Evolutionary conservation across 768 basidiomycete species (phyloP).

Genomic region (Tricholoma furcatifolium): DNA sequence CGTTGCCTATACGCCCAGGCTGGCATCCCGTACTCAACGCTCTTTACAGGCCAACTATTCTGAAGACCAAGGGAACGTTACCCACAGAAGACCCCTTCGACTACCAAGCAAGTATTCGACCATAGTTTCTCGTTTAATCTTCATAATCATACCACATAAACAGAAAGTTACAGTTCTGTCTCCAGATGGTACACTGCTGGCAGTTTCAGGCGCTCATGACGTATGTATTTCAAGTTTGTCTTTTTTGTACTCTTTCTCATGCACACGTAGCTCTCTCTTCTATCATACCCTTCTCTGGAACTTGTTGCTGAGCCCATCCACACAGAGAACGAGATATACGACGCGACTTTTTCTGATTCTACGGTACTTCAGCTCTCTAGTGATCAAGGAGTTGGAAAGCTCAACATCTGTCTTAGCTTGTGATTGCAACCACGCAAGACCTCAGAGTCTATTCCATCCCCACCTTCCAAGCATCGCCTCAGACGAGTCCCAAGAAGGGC

Average conservation of each 20-base stretch:
- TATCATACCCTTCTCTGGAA: constrained; percentile 58
- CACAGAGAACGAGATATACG: constrained; percentile 80
- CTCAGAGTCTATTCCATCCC: constrained; percentile 65
- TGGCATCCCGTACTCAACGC: background rate
- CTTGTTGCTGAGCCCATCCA: constrained; percentile 50
- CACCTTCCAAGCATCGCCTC: constrained; percentile 7
- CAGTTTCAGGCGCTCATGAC: constrained; percentile 70
- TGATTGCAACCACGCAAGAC: constrained; percentile 63
- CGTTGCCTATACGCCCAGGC: constrained; percentile 16
- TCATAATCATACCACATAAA: constrained; percentile 11
- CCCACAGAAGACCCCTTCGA: constrained; percentile 61
- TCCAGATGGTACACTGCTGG: constrained; percentile 60
- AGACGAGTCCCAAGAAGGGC: constrained; percentile 29
- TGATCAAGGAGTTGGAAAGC: background rate
- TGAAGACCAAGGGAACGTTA: constrained; percentile 62
- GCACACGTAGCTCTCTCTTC: constrained; percentile 53
- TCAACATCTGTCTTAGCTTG: constrained; percentile 42
- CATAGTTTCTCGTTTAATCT: constrained; percentile 1
- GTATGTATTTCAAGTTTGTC: constrained; percentile 39
- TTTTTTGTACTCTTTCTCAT: background rate
- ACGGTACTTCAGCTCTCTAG: constrained; percentile 41
- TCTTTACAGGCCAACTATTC: constrained; percentile 48
- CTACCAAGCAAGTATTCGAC: constrained; percentile 69
- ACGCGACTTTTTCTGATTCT: constrained; percentile 71
- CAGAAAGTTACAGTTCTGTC: constrained; percentile 91